phyloP scores from a whole-genome alignment of 2,329 filamentous ascomycete genomes.

The Blumeria hordei region DNA sequence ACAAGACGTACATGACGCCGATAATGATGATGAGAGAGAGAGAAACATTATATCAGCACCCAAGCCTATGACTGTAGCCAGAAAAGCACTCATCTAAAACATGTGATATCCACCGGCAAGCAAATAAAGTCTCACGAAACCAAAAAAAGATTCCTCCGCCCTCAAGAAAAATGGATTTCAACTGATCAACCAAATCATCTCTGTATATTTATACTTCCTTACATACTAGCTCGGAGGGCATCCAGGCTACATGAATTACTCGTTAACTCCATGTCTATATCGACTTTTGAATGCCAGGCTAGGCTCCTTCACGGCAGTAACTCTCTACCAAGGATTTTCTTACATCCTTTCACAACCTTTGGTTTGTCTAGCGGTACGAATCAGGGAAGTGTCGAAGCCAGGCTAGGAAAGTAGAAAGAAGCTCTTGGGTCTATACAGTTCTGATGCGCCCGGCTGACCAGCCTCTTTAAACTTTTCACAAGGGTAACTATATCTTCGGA shows the following conservation, averaged over 20 bases:
- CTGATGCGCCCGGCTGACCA: not conserved
- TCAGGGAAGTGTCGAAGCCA: not conserved
- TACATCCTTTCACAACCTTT: not conserved
- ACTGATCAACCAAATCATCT: not conserved
- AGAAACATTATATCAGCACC: not conserved
- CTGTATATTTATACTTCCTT: not conserved
- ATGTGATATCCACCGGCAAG: not conserved
- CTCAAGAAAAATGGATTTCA: not conserved
- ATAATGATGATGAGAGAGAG: not conserved
- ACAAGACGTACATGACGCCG: slow-evolving; percentile 19
- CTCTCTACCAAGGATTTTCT: not conserved
- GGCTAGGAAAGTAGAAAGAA: not conserved
- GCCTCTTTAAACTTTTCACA: not conserved
- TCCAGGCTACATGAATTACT: not conserved
- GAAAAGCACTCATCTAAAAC: not conserved
- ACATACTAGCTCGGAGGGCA: not conserved
- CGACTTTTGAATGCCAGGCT: not conserved
- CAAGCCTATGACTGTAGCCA: not conserved
- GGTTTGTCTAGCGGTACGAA: not conserved
- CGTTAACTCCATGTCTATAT: not conserved
- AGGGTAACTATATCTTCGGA: not conserved
- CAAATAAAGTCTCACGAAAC: not conserved
- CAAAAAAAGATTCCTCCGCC: not conserved
- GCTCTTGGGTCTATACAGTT: not conserved
- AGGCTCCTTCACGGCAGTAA: not conserved